Evolutionary conservation across 331 rosid genomes (phyloP), one percentile per base, ranked within the genome.

Genomic region (Rosa hybrid): DNA sequence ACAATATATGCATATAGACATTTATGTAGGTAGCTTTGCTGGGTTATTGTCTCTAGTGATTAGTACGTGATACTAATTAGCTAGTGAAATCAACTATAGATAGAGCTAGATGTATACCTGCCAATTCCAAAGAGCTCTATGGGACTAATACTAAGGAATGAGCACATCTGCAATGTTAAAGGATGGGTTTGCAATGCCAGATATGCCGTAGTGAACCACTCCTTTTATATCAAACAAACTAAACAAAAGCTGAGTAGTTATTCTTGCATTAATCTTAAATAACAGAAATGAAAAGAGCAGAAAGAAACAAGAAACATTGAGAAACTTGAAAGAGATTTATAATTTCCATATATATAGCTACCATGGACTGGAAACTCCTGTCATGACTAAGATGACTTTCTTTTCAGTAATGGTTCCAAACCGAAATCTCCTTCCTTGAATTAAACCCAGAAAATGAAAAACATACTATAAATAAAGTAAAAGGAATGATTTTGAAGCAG

Each of bases 41-140:
- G 21, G 63, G 27, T 57, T 57, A n/a, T 27, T 18, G 25, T 56
- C 25, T 56, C 25, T 56, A 56, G 62, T 56, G 25, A 20, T 4
- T 56, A 20, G 27, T 56, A 20, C 4, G 54, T 49, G 54, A 49
- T 17, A 6, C 23, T 54, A 39, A 2, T 34, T 59, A 44, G 56
- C 21, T 16, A 89, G 92, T 91, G 23, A 54, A 54, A 54, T 12
- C 27, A 57, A 57, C 63, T 7, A 57, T 7, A 57, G 63, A 56
- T 57, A 57, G 64, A 57, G 64, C 23, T 5, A 18, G 60, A 54
- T 10, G 41, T n/a, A 18, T 85, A 89, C 94, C 89, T 88, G 94
- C 92, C 94, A 90, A 45, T 72, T 87, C 92, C 94, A 90, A 46
- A 88, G 89, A 78, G 82, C 86, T 4, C 82, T 74, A 72, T 88